phyloP scores from a whole-genome alignment of 1,284 basidiomycete species.

The Sporisorium exsertum region DNA sequence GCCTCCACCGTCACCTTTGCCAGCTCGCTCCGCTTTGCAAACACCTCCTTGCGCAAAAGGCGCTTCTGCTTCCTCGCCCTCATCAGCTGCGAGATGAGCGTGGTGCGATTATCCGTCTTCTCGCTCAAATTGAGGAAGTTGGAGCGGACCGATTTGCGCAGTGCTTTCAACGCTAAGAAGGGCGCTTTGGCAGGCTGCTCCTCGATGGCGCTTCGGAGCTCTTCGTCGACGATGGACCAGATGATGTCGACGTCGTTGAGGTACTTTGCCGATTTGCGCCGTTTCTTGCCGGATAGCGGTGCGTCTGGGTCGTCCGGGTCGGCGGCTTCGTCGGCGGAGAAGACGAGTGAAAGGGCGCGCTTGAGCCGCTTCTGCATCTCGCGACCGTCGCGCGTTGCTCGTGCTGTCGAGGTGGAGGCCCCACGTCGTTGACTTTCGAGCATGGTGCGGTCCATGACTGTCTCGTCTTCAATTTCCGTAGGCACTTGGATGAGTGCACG shows the following conservation, averaged over 20 bases:
- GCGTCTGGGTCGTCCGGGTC: slow-evolving; percentile 18
- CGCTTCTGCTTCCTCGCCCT: slow-evolving; percentile 40
- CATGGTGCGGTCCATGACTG: slow-evolving; percentile 36
- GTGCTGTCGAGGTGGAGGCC: slow-evolving; percentile 3
- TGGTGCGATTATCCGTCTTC: slow-evolving; percentile 42
- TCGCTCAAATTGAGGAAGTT: slow-evolving; percentile 42
- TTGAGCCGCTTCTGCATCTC: slow-evolving; percentile 45
- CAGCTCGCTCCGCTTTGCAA: slow-evolving; percentile 27
- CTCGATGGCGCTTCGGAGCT: slow-evolving; percentile 40
- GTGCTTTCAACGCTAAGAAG: slow-evolving; percentile 39
- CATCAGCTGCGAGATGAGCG: slow-evolving; percentile 39
- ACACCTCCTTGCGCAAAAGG: slow-evolving; percentile 36
- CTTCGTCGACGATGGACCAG: slow-evolving; percentile 51
- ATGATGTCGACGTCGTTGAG: slow-evolving; percentile 55
- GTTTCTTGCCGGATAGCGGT: slow-evolving; percentile 10
- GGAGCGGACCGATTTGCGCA: slow-evolving; percentile 36
- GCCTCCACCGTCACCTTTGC: slow-evolving; percentile 20
- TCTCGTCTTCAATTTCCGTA: slow-evolving; percentile 33
- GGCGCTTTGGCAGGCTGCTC: slow-evolving; percentile 48
- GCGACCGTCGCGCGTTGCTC: slow-evolving; percentile 8
- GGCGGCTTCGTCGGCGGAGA: slow-evolving; percentile 18
- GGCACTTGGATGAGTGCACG: slow-evolving; percentile 30
- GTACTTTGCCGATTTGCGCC: slow-evolving; percentile 42
- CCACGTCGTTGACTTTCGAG: slow-evolving; percentile 25
- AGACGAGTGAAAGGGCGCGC: slow-evolving; percentile 44